A percentile compares a stretch with the other conserved stretches of the same genome.
These are phyloP conservation scores for Aspergillus kassunensis DNA, from an alignment of 495 filamentous ascomycete species.

Conservation along the genomic window DNA sequence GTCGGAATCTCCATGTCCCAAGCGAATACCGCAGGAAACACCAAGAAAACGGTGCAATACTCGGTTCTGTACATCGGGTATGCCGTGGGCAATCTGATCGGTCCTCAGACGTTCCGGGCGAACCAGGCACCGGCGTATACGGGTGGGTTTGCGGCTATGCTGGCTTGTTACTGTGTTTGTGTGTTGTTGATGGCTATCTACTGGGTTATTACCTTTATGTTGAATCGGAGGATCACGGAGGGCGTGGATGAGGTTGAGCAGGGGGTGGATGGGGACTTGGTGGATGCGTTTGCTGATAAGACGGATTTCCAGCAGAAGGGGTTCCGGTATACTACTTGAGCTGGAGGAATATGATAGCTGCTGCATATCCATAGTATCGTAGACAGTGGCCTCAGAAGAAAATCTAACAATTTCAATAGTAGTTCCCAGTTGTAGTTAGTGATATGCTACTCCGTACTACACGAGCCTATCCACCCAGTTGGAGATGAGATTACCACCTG, in stretches of 20 bases:
- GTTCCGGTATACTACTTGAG: slow-evolving; percentile 27
- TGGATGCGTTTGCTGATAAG: slow-evolving; percentile 23
- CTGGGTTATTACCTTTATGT: slow-evolving; percentile 21
- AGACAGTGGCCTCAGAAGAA: no score
- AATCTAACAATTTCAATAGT: no score
- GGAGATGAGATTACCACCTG: no score
- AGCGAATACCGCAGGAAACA: slow-evolving; percentile 38
- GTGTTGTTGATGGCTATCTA: slow-evolving; percentile 25
- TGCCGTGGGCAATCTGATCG: slow-evolving; percentile 38
- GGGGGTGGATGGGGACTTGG: slow-evolving; percentile 9
- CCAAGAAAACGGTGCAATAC: slow-evolving; percentile 29
- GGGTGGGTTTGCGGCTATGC: slow-evolving; percentile 27
- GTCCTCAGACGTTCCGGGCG: slow-evolving; percentile 56
- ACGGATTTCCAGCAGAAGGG: slow-evolving; percentile 28
- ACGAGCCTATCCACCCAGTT: no score
- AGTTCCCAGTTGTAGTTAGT: no score
- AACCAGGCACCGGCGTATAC: slow-evolving; percentile 49
- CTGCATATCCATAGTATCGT: neutral
- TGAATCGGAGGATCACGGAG: slow-evolving; percentile 20
- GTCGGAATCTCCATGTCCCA: slow-evolving; percentile 34
- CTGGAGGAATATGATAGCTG: neutral
- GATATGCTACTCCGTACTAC: no score
- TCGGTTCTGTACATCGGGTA: slow-evolving; percentile 30
- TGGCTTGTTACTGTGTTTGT: slow-evolving; percentile 27
- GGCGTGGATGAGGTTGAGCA: slow-evolving; percentile 13